These are phyloP conservation scores for Ilyonectria mors-panacis DNA, from an alignment of 2,329 filamentous ascomycete species.

Conservation along the genomic window DNA sequence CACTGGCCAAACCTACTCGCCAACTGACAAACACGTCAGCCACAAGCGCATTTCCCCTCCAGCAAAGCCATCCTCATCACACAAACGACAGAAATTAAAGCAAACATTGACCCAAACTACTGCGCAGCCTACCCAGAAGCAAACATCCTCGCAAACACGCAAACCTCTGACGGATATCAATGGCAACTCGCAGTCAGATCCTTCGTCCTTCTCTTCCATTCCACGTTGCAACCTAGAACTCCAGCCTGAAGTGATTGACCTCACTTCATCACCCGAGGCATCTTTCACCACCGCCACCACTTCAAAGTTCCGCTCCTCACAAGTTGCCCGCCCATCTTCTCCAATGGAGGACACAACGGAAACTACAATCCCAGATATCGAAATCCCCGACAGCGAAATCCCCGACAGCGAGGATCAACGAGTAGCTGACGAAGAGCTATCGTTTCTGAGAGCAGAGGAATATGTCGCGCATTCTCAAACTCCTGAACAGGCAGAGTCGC, in stretches of 20 bases:
- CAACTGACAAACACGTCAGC: background rate
- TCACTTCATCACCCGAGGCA: constrained; percentile 32
- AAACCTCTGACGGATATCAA: constrained; percentile 43
- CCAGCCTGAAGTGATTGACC: constrained; percentile 29
- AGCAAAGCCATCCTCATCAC: constrained; percentile 13
- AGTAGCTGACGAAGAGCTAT: background rate
- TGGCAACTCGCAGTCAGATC: constrained; percentile 41
- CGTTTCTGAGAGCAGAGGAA: too few relatives aligned
- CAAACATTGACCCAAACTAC: background rate
- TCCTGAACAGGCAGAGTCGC: background rate
- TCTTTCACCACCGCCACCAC: constrained; percentile 24
- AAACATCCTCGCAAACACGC: constrained; percentile 31
- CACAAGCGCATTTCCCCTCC: constrained; percentile 23
- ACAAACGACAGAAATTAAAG: constrained; percentile 39
- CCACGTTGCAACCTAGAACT: background rate
- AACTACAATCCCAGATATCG: constrained; percentile 14
- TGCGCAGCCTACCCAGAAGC: background rate
- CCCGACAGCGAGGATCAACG: constrained; percentile 7
- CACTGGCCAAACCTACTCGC: background rate
- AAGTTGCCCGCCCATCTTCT: constrained; percentile 5
- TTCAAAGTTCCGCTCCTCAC: constrained; percentile 13
- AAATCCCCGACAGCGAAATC: constrained; percentile 17
- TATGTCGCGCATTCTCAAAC: background rate
- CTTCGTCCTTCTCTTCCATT: constrained; percentile 1
- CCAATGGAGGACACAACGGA: background rate